Evolutionary conservation across 495 filamentous ascomycete species (phyloP), one percentile per base, ranked within the genome.

Genomic region (Rhizodiscina lignyota): DNA sequence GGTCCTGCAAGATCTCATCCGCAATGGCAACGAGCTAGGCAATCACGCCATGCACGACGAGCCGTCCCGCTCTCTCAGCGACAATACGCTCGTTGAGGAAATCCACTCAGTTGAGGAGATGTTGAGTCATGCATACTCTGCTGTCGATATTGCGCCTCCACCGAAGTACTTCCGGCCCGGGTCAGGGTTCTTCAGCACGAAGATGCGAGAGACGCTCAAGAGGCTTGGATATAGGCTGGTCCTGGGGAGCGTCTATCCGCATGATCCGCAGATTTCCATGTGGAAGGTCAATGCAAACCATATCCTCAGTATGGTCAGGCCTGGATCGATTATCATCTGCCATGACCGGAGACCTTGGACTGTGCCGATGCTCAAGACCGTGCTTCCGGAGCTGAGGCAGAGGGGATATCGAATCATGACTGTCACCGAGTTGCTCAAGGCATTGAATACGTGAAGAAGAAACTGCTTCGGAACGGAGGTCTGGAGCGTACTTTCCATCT

Each of bases 21-120:
- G 61, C 15, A 58, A 50, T 11, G 76, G 76, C 4, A 72, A 77
- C 45, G 80, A 86, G 51, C 61, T 86, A 6, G 83, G 67, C 29
- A 91, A 91, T 53, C 83, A 93, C 53, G 83, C 76, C 3, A 84
- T 85, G 79, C 62, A 66, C 49, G 83, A 93, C 56, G 80, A 87
- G 56, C 70, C 79, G 3, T 73, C 70, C 18, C 57, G 68, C 35
- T 53, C 38, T 6, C 37, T 60, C 6, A 47, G 49, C 27, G 51
- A 48, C 34, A 42, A 30, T 2, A 36, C 37, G 8, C 52, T 60
- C 21, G 29, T 26, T 16, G 36, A 41, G 1, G 47, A 60, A 55
- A 66, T 76, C 30, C 36, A 38, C 6, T 19, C 45, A 12, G 68
- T 73, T 0, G 52, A 60, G 29, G 32, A 32, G 1, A 54, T 64